These are phyloP conservation scores for Pulveroboletus sp. DNA, from an alignment of 768 basidiomycete species.

Conservation along the genomic window DNA sequence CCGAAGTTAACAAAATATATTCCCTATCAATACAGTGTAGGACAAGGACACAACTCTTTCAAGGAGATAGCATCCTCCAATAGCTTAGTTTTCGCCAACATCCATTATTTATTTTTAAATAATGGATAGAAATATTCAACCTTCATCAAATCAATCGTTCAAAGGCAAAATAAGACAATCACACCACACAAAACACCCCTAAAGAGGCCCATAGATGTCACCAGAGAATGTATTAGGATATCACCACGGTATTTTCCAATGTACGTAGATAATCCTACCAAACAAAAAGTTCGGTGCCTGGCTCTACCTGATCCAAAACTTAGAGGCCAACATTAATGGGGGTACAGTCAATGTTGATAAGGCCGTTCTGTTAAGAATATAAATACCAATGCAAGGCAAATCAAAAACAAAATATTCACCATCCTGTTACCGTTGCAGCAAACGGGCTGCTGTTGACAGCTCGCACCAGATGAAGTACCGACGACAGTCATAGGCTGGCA, in stretches of 20 bases:
- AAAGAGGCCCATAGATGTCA: background rate
- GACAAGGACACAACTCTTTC: too few species aligned
- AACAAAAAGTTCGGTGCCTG: background rate
- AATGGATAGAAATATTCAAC: too few species aligned
- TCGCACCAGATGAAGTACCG: background rate
- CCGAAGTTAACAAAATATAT: too few species aligned
- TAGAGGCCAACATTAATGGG: constrained; percentile 4
- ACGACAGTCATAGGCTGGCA: constrained; percentile 4
- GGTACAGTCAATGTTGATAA: constrained; percentile 6
- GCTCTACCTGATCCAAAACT: background rate
- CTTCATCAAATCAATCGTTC: too few species aligned
- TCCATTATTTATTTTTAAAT: too few species aligned
- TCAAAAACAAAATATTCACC: background rate
- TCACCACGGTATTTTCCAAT: background rate
- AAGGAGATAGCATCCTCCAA: too few species aligned
- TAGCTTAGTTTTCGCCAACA: too few species aligned
- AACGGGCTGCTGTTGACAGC: constrained; percentile 5
- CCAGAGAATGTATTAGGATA: background rate
- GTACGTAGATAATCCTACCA: background rate
- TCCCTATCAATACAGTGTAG: too few species aligned
- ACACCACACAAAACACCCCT: too few species aligned
- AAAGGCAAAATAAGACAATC: too few species aligned
- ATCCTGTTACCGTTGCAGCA: constrained; percentile 7
- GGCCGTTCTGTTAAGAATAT: background rate
- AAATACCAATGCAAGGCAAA: background rate